These are phyloP conservation scores for Candida chauliodis DNA, from an alignment of 805 yeast genomes.

Conservation along the genomic window DNA sequence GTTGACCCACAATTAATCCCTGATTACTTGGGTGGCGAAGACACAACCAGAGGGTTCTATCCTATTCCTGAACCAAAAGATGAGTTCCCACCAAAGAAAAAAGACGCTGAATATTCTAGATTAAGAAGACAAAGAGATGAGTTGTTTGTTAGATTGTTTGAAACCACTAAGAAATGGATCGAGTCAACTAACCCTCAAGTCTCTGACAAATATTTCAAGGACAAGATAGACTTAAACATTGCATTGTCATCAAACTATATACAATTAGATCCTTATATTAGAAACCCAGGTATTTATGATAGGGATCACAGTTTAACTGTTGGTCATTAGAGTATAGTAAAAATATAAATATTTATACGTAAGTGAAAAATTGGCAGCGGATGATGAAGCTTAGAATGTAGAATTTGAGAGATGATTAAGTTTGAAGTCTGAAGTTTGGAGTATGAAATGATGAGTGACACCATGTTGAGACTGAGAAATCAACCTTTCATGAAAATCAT, in stretches of 20 bases:
- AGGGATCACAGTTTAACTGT: constrained; percentile 54
- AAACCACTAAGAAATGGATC: constrained; percentile 76
- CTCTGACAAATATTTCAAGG: constrained; percentile 46
- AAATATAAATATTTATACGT: too few species aligned
- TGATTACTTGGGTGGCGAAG: constrained; percentile 70
- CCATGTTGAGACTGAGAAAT: too few species aligned
- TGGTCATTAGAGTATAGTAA: constrained; percentile 9
- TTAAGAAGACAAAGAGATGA: constrained; percentile 52
- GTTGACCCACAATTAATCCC: constrained; percentile 64
- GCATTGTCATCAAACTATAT: constrained; percentile 62
- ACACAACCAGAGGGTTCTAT: constrained; percentile 55
- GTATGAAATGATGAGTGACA: too few species aligned
- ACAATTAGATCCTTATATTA: constrained; percentile 72
- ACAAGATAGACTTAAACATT: constrained; percentile 51
- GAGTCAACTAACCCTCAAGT: constrained; percentile 53
- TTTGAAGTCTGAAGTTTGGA: too few species aligned
- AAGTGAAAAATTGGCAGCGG: too few species aligned
- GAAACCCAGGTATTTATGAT: constrained; percentile 78
- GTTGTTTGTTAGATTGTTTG: constrained; percentile 52
- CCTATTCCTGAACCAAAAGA: constrained; percentile 59
- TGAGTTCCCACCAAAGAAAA: constrained; percentile 21
- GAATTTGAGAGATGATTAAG: too few species aligned
- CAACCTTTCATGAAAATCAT: too few species aligned
- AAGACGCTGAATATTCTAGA: constrained; percentile 39
- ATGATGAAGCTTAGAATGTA: too few species aligned